Conservation (phyloP, 2,329 filamentous ascomycete genomes). For the Coniochaeta prunicola region DNA sequence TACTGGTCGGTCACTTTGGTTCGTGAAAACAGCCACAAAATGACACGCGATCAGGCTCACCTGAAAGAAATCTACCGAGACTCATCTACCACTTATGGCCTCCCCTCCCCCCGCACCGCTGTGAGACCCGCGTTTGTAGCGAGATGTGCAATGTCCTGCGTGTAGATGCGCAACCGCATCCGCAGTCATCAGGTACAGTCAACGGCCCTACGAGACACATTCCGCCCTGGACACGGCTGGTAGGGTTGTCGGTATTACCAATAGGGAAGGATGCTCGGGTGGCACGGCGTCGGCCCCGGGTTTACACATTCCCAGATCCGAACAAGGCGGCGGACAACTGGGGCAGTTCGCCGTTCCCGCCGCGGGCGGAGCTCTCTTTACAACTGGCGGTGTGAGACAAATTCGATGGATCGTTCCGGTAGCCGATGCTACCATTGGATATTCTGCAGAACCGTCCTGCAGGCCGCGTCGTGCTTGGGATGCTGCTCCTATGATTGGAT, state of each 20-base stretch:
- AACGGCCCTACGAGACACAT: background rate
- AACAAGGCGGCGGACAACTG: background rate
- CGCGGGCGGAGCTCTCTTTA: background rate
- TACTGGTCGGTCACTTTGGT: too few relatives aligned
- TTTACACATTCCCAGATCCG: background rate
- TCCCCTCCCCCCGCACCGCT: background rate
- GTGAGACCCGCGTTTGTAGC: too few relatives aligned
- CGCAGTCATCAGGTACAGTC: too few relatives aligned
- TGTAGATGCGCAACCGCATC: too few relatives aligned
- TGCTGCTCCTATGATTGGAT: background rate
- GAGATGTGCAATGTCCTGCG: too few relatives aligned
- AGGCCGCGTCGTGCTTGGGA: background rate
- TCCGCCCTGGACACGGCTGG: background rate
- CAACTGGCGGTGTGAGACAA: constrained; percentile 1
- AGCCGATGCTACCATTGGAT: background rate
- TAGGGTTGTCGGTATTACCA: background rate
- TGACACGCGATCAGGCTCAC: background rate
- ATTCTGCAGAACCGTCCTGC: background rate
- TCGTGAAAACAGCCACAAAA: background rate
- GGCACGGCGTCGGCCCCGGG: background rate
- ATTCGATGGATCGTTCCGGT: background rate
- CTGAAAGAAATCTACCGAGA: background rate
- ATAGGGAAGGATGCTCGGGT: background rate
- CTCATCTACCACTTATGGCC: too few relatives aligned
- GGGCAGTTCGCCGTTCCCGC: background rate